Base-by-base conservation (phyloP, 768 basidiomycete species). In the Phaffia tasmanica region DNA sequence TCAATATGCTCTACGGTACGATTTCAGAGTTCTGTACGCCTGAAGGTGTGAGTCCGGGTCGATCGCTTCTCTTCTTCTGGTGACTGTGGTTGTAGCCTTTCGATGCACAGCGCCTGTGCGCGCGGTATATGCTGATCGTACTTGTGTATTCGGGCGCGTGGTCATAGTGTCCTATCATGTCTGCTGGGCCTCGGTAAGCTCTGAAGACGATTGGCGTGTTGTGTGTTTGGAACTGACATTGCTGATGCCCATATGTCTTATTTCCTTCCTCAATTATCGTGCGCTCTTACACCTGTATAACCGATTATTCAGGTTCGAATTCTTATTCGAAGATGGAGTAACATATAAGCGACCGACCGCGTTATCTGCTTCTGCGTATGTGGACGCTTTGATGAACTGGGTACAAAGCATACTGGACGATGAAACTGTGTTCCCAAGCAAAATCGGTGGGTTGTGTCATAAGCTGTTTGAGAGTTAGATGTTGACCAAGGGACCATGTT, bases 321-420 rank as follows among this genome's bases (percentile, higher is more conserved):
- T 69, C 42, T 54, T 69, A 14, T 69, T 69, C 46, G 67, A 69
- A 32, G 67, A 69, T 46, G 67, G 67, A 27, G 30, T 58, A 25
- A 69, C 67, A 3, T 69, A 74, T 71, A 75, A 75, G 55, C 74
- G 73, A 55, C 73, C 75, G 27, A 74, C 74, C 1, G 72, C 74
- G 27, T 73, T 76, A 30, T 75, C 74, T 4, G 74, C 75, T 1
- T 73, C 72, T 50, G 91, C 93, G 68, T 99, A 99, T 74, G 93
- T 98, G 51, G 95, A 99, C 73, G 88, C 89, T 14, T 80, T 99
- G 63, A 99, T 99, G 95, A 95, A 92, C 76, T 99, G 95, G 95
- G 86, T 89, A 6, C 95, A 99, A 76, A 82, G 81, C 62, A 80
- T 94, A 63, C 80, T 99, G 30, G 95, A 99, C 75, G 92, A 98